Evolutionary conservation across 106 monocot species (phyloP), one percentile per base, ranked within the genome.

Genomic region (Dendrobium chrysotoxum): DNA sequence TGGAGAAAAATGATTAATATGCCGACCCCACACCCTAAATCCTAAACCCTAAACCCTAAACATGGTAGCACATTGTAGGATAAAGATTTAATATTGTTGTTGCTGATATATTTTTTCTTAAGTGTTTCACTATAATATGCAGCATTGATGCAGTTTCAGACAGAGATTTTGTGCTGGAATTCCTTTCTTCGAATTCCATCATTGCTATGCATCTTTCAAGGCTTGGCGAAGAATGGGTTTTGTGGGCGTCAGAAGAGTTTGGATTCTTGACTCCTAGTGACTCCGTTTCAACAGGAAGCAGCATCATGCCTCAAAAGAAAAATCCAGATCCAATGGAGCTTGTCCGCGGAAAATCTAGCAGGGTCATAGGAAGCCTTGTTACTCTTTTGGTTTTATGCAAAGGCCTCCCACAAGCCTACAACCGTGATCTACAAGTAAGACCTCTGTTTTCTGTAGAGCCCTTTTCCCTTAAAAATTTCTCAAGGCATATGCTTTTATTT

Each of bases 261-360:
- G 98, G 98, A 25, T 98, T 98, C 85, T 83, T 98, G 75, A 86
- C 85, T 9, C 90, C 98, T 18, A 98, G 91, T 80, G 98, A 98
- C 46, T 78, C 85, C 16, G 91, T 98, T 68, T 88, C 95, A 66
- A 90, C 92, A 23, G 98, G 98, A 74, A 95, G 94, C 83, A 92
- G 88, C 61, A 98, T 98, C 30, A 98, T 97, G 94, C 94, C 97
- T 54, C 97, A 97, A 54, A 97, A 94, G 88, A 97, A 98, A 87
- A 98, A 98, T 85, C 95, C 98, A 77, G 98, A 98, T 83, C 98
- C 98, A 35, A 98, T 98, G 98, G 98, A 98, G 83, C 88, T 98
- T 41, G 98, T 98, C 67, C 94, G 95, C 75, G 98, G 98, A 71
- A 98, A 98, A 76, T 95, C 98, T 47, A 91, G 95, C 77, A 88